Evolutionary conservation across 495 filamentous ascomycete species (phyloP).

Genomic region (Hapsidospora chrysogenum): DNA sequence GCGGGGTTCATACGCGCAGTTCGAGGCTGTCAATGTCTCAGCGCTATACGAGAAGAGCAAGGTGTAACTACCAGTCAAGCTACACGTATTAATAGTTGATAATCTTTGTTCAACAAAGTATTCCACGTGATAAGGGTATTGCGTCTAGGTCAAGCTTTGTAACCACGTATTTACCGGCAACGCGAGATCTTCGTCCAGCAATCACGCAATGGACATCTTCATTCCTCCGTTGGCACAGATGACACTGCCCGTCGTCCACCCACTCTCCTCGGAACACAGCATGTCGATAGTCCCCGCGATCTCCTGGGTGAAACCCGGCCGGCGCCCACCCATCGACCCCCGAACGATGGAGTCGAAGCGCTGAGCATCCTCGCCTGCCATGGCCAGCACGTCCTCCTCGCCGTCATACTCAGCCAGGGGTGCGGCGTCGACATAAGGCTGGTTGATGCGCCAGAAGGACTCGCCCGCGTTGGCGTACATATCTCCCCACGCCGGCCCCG

Average conservation of each 20-base stretch:
- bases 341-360: conserved; percentile 26
- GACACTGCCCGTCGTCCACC: conserved; percentile 73
- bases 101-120: too few species aligned
- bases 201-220: conserved; percentile 22
- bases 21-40: too few species aligned
- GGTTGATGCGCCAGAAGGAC: conserved; percentile 22
- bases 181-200: background rate
- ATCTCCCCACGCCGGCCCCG: conserved; percentile 71
- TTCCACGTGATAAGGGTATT: too few species aligned
- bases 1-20: too few species aligned
- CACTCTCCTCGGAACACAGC: conserved; percentile 56
- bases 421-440: conserved; percentile 46
- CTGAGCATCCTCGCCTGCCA: conserved; percentile 38
- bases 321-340: conserved; percentile 39
- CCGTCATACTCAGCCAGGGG: conserved; percentile 26
- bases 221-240: conserved; percentile 82
- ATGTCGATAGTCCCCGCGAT: conserved; percentile 76
- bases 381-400: conserved; percentile 17
- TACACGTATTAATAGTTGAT: too few species aligned
- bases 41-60: too few species aligned
- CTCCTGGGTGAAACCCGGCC: conserved; percentile 56
- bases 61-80: too few species aligned
- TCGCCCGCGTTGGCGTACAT: conserved; percentile 31
- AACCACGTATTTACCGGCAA: too few species aligned
- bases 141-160: too few species aligned